phyloP scores from a whole-genome alignment of 2,329 filamentous ascomycete genomes.

The Xylariaceae sp. region DNA sequence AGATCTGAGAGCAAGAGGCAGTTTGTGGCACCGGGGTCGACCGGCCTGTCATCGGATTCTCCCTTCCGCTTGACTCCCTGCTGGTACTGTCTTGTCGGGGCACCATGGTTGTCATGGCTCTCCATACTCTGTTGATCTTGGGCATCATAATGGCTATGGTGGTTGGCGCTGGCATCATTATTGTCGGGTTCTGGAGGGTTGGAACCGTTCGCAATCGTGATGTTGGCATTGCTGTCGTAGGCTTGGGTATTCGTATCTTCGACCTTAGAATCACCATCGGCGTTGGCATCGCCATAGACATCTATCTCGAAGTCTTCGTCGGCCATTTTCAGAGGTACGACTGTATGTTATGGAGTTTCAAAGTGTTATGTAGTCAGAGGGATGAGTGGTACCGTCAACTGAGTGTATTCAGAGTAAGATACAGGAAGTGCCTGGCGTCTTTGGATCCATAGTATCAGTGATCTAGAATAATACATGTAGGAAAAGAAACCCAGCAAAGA shows the following conservation, averaged over 20 bases:
- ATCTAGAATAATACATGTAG: conserved; percentile 40
- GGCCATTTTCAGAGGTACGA: conserved; percentile 57
- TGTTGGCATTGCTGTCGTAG: conserved; percentile 47
- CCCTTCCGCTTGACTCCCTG: conserved; percentile 69
- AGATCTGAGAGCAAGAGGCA: conserved; percentile 89
- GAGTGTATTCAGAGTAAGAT: conserved; percentile 50
- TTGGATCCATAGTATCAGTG: conserved; percentile 46
- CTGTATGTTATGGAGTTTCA: conserved; percentile 43
- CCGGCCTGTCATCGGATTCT: conserved; percentile 63
- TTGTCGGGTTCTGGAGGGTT: conserved; percentile 33
- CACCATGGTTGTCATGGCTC: conserved; percentile 42
- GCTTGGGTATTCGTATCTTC: conserved; percentile 49
- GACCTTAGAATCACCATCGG: conserved; percentile 48
- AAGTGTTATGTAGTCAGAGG: conserved; percentile 36
- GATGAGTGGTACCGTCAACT: conserved; percentile 41
- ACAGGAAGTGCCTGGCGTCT: conserved; percentile 50
- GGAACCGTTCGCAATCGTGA: conserved; percentile 49
- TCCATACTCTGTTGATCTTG: conserved; percentile 43
- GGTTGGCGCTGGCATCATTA: conserved; percentile 41
- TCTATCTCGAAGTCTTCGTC: conserved; percentile 77
- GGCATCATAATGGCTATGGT: conserved; percentile 51
- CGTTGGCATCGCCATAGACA: conserved; percentile 68
- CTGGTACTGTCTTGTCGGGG: conserved; percentile 47
- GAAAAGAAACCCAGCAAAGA: conserved; percentile 33
- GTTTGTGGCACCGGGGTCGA: conserved; percentile 66